A percentile compares a stretch with the other conserved stretches of the same genome.
Evolutionary conservation across 345 rosid species (phyloP).

Genomic region (Eucalyptus shirleyi): DNA sequence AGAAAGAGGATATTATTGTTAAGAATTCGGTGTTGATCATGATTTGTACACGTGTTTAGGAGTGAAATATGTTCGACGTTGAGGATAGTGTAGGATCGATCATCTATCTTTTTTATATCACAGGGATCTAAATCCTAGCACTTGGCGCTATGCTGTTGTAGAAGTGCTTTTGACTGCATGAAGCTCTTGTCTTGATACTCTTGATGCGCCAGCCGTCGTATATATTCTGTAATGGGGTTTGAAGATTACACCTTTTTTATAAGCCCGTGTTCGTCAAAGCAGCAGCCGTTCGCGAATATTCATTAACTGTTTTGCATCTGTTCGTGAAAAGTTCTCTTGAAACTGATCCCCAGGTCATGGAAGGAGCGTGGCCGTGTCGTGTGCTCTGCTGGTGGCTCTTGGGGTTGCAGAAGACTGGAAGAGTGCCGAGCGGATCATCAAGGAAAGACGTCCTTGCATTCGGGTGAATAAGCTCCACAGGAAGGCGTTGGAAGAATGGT

Average conservation of each 20-base stretch:
- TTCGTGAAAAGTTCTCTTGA: not conserved
- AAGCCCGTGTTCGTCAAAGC: not conserved
- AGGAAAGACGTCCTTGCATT: slow-evolving; percentile 37
- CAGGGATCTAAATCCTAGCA: not conserved
- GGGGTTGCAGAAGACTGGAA: slow-evolving; percentile 57
- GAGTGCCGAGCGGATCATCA: slow-evolving; percentile 36
- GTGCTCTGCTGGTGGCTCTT: slow-evolving; percentile 53
- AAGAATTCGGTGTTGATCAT: not conserved
- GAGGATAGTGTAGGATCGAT: not conserved
- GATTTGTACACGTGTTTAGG: not conserved
- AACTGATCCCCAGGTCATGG: slow-evolving; percentile 45
- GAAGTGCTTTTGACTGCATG: not conserved
- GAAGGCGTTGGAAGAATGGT: slow-evolving; percentile 52
- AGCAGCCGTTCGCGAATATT: not conserved
- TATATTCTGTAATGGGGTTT: not conserved
- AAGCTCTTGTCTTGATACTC: no score
- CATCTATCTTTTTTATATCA: not conserved
- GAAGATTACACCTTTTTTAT: not conserved
- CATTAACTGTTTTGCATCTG: not conserved
- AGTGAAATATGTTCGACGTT: not conserved
- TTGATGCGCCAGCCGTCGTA: no score
- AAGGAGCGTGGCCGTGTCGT: slow-evolving; percentile 58
- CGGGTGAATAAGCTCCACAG: slow-evolving; percentile 37
- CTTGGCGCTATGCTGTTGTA: not conserved
- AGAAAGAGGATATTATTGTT: not conserved